phyloP scores from a whole-genome alignment of 306 rosid genomes.

The Ormosia emarginata region DNA sequence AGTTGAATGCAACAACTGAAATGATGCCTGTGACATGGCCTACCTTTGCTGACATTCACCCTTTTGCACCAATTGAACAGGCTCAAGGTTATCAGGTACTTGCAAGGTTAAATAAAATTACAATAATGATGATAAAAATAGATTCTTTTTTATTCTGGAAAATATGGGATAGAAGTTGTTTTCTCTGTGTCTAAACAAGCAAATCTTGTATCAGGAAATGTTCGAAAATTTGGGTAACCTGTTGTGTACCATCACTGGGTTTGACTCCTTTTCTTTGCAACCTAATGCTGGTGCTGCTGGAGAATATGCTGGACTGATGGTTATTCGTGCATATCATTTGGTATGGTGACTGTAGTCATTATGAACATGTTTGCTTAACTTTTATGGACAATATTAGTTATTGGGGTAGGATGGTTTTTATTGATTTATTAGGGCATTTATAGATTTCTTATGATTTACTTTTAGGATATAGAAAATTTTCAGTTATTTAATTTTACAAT shows the following conservation, averaged over 20 bases:
- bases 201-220: conserved; percentile 76
- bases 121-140: not conserved
- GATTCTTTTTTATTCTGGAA: conserved; percentile 3
- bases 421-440: not conserved
- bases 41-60: conserved; percentile 71
- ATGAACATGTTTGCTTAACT: conserved; percentile 3
- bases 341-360: conserved; percentile 42
- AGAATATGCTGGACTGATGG: conserved; percentile 99
- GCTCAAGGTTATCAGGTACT: conserved; percentile 91
- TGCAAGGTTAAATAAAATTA: conserved; percentile 7
- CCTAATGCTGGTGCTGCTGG: conserved; percentile 99
- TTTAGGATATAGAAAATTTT: not conserved
- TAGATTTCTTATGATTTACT: not conserved
- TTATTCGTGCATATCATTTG: conserved; percentile 93
- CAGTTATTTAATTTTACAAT: not conserved
- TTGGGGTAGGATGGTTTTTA: not conserved
- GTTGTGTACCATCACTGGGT: conserved; percentile 84
- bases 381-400: not conserved
- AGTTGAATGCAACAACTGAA: conserved; percentile 59
- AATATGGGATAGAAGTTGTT: conserved; percentile 13
- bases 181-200: conserved; percentile 30
- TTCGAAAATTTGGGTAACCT: conserved; percentile 79
- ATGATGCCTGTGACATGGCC: conserved; percentile 99
- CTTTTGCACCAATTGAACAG: conserved; percentile 90
- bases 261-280: conserved; percentile 98